phyloP scores from a whole-genome alignment of 176 grass and related monocot species.

The Oryza meridionalis region DNA sequence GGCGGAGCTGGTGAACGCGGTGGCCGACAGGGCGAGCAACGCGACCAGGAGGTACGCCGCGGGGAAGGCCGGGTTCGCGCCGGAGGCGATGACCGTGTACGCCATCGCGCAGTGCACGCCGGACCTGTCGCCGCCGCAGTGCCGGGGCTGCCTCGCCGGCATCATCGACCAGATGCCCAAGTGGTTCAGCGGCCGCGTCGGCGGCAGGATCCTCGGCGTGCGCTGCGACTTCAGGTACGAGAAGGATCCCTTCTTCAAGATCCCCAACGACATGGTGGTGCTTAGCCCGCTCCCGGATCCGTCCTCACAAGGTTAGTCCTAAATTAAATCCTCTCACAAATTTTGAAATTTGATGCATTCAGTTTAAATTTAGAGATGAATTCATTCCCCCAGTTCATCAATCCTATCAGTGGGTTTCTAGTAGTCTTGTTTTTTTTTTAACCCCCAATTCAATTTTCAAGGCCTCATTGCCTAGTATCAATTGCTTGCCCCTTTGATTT shows the following conservation, averaged over 20 bases:
- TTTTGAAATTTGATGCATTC: neutral
- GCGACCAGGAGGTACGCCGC: conserved; percentile 27
- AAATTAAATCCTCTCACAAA: neutral
- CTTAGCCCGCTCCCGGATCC: conserved; percentile 26
- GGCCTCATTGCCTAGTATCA: neutral
- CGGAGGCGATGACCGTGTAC: conserved; percentile 26
- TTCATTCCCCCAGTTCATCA: neutral
- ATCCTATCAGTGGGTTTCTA: neutral
- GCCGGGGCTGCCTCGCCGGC: conserved; percentile 35
- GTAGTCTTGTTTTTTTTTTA: neutral
- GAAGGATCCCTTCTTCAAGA: conserved; percentile 41
- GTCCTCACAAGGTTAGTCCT: conserved; percentile 35
- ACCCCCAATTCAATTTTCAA: neutral
- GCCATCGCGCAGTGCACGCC: conserved; percentile 54
- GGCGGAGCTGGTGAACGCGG: conserved; percentile 8
- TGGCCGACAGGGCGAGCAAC: conserved; percentile 30
- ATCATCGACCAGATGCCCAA: conserved; percentile 23
- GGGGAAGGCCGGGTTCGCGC: conserved; percentile 46
- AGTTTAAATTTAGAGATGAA: neutral
- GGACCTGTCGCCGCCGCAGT: conserved; percentile 40
- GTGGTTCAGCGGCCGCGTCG: conserved; percentile 12
- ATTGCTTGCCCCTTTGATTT: neutral
- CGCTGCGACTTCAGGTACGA: conserved; percentile 63
- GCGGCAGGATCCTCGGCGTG: conserved; percentile 54
- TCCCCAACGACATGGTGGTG: neutral